Conservation (phyloP, 2,329 filamentous ascomycete genomes). For the Stagonosporopsis vannaccii region DNA sequence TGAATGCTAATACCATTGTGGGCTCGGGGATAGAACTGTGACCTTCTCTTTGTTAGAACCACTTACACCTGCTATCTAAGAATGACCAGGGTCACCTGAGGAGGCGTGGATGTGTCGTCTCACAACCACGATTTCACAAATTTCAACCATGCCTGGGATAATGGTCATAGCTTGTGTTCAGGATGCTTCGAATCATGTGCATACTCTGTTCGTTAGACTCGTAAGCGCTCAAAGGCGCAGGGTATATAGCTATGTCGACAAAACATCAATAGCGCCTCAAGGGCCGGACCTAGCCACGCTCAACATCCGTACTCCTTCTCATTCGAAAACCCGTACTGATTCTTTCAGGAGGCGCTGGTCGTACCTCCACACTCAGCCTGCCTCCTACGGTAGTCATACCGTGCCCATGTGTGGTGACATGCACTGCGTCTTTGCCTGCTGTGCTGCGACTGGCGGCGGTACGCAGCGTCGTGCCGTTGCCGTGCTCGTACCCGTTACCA, state of each 20-base stretch:
- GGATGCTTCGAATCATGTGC: not conserved
- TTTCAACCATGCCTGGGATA: too few relatives aligned
- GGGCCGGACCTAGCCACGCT: conserved; percentile 16
- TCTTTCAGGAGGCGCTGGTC: conserved; percentile 32
- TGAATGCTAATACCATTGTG: too few relatives aligned
- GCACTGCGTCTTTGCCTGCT: conserved; percentile 23
- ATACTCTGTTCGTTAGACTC: not conserved
- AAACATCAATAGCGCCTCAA: not conserved
- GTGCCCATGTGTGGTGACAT: conserved; percentile 16
- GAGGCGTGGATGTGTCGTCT: too few relatives aligned
- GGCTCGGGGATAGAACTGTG: too few relatives aligned
- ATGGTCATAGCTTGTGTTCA: too few relatives aligned
- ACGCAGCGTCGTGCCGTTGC: conserved; percentile 30
- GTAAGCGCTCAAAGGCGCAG: not conserved
- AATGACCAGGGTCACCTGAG: too few relatives aligned
- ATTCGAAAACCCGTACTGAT: conserved; percentile 46
- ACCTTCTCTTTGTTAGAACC: too few relatives aligned
- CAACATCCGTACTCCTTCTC: conserved; percentile 40
- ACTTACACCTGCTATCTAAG: too few relatives aligned
- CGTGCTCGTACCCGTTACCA: conserved; percentile 22
- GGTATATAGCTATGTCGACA: conserved; percentile 1
- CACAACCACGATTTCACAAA: too few relatives aligned
- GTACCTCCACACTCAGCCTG: conserved; percentile 29
- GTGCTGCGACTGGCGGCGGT: conserved; percentile 45
- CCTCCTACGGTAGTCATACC: conserved; percentile 19